A percentile compares a stretch with the other conserved stretches of the same genome.
These are phyloP conservation scores for Rhizoclosmatium sp. DNA, from an alignment of 192 early-diverging fungal species.

Conservation along the genomic window DNA sequence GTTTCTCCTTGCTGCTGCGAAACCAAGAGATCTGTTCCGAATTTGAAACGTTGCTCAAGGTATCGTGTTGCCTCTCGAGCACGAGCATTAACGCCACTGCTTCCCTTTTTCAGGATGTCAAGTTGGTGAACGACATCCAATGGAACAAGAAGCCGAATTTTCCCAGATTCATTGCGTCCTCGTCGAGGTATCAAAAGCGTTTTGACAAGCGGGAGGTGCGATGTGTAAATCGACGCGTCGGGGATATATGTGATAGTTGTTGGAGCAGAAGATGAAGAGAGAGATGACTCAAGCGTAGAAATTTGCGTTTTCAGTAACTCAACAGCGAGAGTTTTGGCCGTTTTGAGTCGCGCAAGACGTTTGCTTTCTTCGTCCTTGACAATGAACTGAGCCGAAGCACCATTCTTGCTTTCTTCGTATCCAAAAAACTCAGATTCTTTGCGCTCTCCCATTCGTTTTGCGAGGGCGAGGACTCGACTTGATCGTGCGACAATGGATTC, in stretches of 20 bases:
- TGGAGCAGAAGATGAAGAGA: constrained; percentile 20
- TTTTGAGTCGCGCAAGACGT: constrained; percentile 24
- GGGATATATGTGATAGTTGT: constrained; percentile 35
- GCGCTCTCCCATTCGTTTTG: constrained; percentile 37
- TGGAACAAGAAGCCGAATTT: neutral
- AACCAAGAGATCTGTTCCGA: constrained; percentile 40
- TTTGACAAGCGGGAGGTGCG: constrained; percentile 42
- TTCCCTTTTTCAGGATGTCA: constrained; percentile 53
- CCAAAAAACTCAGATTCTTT: constrained; percentile 43
- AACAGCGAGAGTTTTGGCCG: constrained; percentile 48
- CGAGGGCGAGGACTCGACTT: constrained; percentile 41
- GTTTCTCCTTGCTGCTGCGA: constrained; percentile 45
- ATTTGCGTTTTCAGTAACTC: constrained; percentile 57
- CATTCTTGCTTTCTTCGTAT: constrained; percentile 32
- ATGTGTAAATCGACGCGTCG: constrained; percentile 43
- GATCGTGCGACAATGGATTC: constrained; percentile 25
- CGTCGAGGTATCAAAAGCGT: constrained; percentile 39
- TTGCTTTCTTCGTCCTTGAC: constrained; percentile 43
- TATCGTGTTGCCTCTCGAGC: constrained; percentile 61
- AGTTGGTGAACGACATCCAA: constrained; percentile 47
- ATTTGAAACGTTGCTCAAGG: constrained; percentile 60
- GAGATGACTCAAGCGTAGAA: constrained; percentile 36
- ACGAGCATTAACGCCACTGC: constrained; percentile 31
- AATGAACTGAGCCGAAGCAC: constrained; percentile 32
- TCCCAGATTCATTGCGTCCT: constrained; percentile 28